Evolutionary conservation across 1,139 yeast species (phyloP), one percentile per base, ranked within the genome.

Genomic region (Pichia terricola): DNA sequence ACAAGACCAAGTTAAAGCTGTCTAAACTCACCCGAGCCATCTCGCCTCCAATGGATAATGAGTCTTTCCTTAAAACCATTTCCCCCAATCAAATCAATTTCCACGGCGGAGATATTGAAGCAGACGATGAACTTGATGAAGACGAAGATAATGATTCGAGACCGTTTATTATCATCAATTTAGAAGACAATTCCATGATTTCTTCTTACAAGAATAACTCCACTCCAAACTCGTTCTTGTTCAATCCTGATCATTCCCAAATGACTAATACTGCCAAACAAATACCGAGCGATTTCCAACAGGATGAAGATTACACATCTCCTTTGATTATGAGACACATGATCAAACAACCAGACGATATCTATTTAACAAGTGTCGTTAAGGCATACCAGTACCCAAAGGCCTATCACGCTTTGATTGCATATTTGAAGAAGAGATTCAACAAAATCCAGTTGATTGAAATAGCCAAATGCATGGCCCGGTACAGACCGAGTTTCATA

Each of bases 401-500:
- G 53, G 81, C 83, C 35, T 81, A 81, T 56, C 83, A 75, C 59
- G 75, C 78, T 31, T 64, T 81, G 40, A 71, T 82, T 42, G 66
- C 67, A 35, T 77, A 78, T 52, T 63, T 81, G 45, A 74, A 77
- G 50, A 63, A 62, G 36, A 58, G 85, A 50, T 81, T 81, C 57
- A 52, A 76, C 62, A 61, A 67, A 69, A 53, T 63, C 52, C 64
- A 78, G 61, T 57, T 81, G 40, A 67, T 79, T 35, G 70, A 72
- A 28, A 77, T 81, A 34, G 71, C 83, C 11, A 79, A 77, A 57
- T 69, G 81, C 34, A 80, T 81, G 65, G 82, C 85, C 3, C 77
- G 79, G 51, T 81, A 80, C 56, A 66, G 86, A 46, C 87, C 88
- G 16, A 77, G 84, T 16, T 81, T 81, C 53, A 80, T 79, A 26